These are phyloP conservation scores for Ganoderma resinaceum DNA, from an alignment of 1,284 basidiomycete genomes.

Conservation along the genomic window DNA sequence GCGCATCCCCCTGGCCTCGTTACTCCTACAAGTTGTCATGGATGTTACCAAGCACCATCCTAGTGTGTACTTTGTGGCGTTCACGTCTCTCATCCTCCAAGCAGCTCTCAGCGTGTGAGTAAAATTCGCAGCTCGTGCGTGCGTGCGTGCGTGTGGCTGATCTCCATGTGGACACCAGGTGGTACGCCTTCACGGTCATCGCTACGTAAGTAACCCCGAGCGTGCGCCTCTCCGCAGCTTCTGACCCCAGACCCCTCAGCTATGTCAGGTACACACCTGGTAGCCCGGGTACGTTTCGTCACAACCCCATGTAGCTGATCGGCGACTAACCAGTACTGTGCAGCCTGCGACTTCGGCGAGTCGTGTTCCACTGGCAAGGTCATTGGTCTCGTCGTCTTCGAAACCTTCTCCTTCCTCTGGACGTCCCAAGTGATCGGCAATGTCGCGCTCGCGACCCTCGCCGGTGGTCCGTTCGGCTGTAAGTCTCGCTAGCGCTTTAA, in stretches of 20 bases:
- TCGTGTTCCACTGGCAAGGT: conserved; percentile 61
- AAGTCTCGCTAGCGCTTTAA: conserved; percentile 28
- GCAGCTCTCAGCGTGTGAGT: conserved; percentile 73
- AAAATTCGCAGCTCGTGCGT: background rate
- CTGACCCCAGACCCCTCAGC: conserved; percentile 40
- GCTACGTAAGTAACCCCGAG: conserved; percentile 57
- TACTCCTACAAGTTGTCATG: conserved; percentile 84
- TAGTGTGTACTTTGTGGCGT: conserved; percentile 82
- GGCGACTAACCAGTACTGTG: background rate
- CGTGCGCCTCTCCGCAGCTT: background rate
- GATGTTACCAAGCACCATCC: conserved; percentile 85
- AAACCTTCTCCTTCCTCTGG: conserved; percentile 87
- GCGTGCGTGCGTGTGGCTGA: background rate
- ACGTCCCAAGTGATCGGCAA: conserved; percentile 83
- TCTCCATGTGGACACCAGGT: conserved; percentile 45
- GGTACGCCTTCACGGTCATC: conserved; percentile 74
- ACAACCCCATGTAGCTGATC: background rate
- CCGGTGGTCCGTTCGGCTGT: conserved; percentile 73
- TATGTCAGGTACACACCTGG: conserved; percentile 82
- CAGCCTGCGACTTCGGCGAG: conserved; percentile 49
- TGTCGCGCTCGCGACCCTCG: conserved; percentile 80
- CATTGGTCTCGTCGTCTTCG: conserved; percentile 78
- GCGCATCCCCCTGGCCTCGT: conserved; percentile 80
- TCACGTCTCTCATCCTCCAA: conserved; percentile 74
- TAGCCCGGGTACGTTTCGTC: conserved; percentile 58